phyloP scores from a whole-genome alignment of 352 stramenopile genomes.

The Hyaloperonospora brassicae region DNA sequence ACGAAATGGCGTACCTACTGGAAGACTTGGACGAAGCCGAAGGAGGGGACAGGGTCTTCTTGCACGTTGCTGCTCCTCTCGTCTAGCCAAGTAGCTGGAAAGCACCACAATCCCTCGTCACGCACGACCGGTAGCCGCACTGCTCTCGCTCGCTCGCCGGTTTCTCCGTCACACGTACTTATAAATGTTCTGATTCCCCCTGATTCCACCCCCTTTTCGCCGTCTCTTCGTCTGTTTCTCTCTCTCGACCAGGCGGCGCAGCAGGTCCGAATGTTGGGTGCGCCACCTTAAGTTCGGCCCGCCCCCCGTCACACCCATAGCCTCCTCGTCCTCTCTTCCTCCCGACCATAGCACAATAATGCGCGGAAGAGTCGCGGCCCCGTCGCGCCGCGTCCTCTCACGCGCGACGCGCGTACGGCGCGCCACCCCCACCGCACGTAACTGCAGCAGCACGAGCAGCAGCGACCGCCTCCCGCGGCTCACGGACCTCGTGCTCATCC shows the following conservation, averaged over 20 bases:
- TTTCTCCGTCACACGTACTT: too few species aligned
- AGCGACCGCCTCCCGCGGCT: constrained; percentile 41
- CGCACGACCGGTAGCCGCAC: constrained; percentile 20
- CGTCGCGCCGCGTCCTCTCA: background rate
- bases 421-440: constrained; percentile 1
- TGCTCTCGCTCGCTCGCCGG: too few species aligned
- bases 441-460: constrained; percentile 12
- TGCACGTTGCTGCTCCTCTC: background rate
- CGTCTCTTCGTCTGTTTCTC: too few species aligned
- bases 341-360: too few species aligned
- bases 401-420: background rate
- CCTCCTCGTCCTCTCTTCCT: too few species aligned
- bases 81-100: constrained; percentile 3
- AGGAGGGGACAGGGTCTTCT: constrained; percentile 9
- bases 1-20: constrained; percentile 15
- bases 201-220: too few species aligned
- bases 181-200: too few species aligned
- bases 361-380: too few species aligned
- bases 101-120: constrained; percentile 9
- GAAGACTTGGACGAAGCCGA: constrained; percentile 16
- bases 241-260: too few species aligned
- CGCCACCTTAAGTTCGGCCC: too few species aligned
- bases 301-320: too few species aligned
- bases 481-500: constrained; percentile 79
- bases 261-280: too few species aligned